These are phyloP conservation scores for Trichaptum fuscoviolaceum DNA, from an alignment of 768 basidiomycete species.

Conservation along the genomic window DNA sequence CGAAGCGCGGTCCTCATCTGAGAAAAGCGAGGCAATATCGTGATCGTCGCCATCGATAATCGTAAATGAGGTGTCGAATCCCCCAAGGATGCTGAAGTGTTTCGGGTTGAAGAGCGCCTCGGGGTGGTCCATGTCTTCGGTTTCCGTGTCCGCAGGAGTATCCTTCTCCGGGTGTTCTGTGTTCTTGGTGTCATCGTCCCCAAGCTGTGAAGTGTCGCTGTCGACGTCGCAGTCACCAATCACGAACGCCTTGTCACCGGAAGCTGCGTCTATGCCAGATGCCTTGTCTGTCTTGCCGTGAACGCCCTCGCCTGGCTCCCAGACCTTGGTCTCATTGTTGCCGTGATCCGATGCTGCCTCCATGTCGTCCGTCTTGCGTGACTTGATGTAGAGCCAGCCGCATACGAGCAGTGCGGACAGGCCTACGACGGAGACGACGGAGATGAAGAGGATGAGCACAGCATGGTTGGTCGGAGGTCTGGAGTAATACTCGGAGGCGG, in stretches of 20 bases:
- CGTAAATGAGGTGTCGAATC: not conserved
- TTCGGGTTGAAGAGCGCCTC: not conserved
- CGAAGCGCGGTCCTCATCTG: not conserved
- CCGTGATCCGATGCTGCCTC: not conserved
- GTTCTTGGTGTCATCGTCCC: not conserved
- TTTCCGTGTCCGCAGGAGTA: not conserved
- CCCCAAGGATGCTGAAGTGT: not conserved
- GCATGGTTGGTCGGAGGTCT: not conserved
- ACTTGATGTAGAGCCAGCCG: not conserved
- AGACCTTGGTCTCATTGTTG: not conserved
- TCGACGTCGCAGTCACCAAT: not conserved
- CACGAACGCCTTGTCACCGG: not conserved
- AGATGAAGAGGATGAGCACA: not conserved
- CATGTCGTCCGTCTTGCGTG: not conserved
- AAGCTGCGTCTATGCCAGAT: not conserved
- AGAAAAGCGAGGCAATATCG: not conserved
- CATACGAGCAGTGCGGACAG: not conserved
- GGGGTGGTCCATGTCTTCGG: not conserved
- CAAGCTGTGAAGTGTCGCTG: not conserved
- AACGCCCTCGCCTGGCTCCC: not conserved
- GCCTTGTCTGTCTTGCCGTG: not conserved
- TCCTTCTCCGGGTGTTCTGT: not conserved
- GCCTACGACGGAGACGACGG: not conserved
- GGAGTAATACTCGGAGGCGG: not conserved
- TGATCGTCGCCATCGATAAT: not conserved